Evolutionary conservation across 441 rosid species (phyloP).

Genomic region (Francoa sonchifolia): DNA sequence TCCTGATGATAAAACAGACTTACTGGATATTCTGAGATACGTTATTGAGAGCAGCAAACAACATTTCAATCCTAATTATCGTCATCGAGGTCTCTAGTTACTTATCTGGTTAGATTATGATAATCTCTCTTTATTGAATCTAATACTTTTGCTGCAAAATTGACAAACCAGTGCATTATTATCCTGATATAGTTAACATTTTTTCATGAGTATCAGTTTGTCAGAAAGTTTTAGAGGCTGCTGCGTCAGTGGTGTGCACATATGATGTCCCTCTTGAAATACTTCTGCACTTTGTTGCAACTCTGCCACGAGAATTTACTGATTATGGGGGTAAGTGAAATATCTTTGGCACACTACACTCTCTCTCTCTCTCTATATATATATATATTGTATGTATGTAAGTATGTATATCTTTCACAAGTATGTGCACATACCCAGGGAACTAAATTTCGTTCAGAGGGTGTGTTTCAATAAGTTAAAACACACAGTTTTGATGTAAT

Average conservation of each 20-base stretch:
- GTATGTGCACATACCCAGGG: too few species aligned
- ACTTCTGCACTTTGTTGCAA: slow-evolving; percentile 59
- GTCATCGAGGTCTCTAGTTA: slow-evolving; percentile 58
- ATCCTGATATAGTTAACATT: slow-evolving; percentile 8
- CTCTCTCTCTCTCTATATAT: too few species aligned
- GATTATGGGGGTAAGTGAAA: slow-evolving; percentile 61
- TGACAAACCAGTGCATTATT: slow-evolving; percentile 6
- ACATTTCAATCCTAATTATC: slow-evolving; percentile 90
- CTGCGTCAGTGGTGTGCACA: slow-evolving; percentile 38
- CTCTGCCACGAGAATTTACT: slow-evolving; percentile 77
- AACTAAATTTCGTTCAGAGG: too few species aligned
- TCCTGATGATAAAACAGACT: slow-evolving; percentile 26
- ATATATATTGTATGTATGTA: too few species aligned
- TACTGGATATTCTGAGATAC: slow-evolving; percentile 66
- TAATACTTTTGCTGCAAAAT: neutral
- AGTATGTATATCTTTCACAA: too few species aligned
- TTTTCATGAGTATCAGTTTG: slow-evolving; percentile 39
- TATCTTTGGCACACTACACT: neutral
- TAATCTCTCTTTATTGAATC: slow-evolving; percentile 2
- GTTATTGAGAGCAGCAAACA: slow-evolving; percentile 86
- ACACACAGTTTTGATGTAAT: too few species aligned
- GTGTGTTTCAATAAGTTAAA: too few species aligned
- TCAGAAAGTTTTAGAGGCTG: slow-evolving; percentile 55
- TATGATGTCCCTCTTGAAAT: slow-evolving; percentile 56
- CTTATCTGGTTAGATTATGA: slow-evolving; percentile 19